A percentile compares a stretch with the other conserved stretches of the same genome.
phyloP scores from a whole-genome alignment of 805 yeast genomes.

The Kazachstania martiniae region DNA sequence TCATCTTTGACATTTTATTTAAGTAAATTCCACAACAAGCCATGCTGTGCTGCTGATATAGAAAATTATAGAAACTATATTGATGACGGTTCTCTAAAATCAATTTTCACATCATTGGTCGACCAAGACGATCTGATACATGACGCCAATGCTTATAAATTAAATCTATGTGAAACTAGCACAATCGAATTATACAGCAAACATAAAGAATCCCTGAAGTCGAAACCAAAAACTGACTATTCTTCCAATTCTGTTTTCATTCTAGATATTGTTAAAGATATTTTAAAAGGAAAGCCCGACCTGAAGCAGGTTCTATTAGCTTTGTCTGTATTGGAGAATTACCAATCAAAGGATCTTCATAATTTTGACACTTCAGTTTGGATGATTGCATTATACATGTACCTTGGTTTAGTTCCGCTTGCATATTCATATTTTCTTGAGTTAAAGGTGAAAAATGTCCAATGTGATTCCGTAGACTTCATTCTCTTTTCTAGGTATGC shows the following conservation, averaged over 20 bases:
- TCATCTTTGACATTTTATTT: slow-evolving; percentile 34
- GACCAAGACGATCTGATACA: slow-evolving; percentile 35
- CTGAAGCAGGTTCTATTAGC: slow-evolving; percentile 29
- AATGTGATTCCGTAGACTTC: slow-evolving; percentile 58
- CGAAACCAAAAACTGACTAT: slow-evolving; percentile 53
- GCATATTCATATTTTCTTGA: slow-evolving; percentile 42
- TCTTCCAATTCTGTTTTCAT: slow-evolving; percentile 59
- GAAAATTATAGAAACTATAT: slow-evolving; percentile 26
- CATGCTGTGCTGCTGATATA: slow-evolving; percentile 58
- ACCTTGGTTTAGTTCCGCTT: slow-evolving; percentile 42
- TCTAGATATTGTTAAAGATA: slow-evolving; percentile 39
- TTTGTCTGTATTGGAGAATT: slow-evolving; percentile 47
- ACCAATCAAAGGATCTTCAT: slow-evolving; percentile 46
- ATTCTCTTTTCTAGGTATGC: slow-evolving; percentile 40
- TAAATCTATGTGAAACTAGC: slow-evolving; percentile 11
- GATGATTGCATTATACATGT: slow-evolving; percentile 53
- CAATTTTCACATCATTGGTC: slow-evolving; percentile 10
- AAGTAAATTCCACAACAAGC: slow-evolving; percentile 38
- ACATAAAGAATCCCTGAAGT: slow-evolving; percentile 28
- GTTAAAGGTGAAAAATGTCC: slow-evolving; percentile 62
- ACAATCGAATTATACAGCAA: slow-evolving; percentile 30
- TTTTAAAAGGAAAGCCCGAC: slow-evolving; percentile 16
- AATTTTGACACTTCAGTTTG: slow-evolving; percentile 65
- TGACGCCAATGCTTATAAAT: slow-evolving; percentile 34
- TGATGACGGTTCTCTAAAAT: slow-evolving; percentile 11